These are phyloP conservation scores for Neurospora sp. DNA, from an alignment of 495 filamentous ascomycete genomes.

Conservation along the genomic window DNA sequence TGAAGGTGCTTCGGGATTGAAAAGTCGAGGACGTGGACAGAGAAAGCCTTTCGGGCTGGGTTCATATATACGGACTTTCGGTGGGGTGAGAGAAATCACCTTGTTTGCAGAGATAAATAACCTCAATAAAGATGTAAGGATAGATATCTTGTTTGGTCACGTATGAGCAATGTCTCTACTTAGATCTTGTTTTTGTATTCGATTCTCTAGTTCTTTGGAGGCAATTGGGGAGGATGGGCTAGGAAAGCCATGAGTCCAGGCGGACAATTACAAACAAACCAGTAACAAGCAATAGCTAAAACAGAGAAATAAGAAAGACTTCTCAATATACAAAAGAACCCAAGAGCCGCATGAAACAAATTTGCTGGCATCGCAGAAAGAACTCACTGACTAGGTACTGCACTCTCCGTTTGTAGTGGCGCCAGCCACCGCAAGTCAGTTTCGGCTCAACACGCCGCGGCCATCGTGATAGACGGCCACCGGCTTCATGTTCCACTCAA, in stretches of 20 bases:
- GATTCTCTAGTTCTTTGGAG: no score
- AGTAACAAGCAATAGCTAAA: no score
- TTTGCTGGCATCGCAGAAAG: no score
- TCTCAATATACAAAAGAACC: no score
- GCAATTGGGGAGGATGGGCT: no score
- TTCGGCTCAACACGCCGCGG: neutral
- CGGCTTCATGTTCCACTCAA: neutral
- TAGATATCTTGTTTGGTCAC: neutral
- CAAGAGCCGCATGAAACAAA: no score
- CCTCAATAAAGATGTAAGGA: slow-evolving; percentile 18
- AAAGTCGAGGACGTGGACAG: neutral
- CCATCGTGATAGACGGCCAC: neutral
- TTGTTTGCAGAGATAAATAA: slow-evolving; percentile 34
- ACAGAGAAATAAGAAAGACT: no score
- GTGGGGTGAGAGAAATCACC: neutral
- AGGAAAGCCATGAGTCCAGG: no score
- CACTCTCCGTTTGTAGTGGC: neutral
- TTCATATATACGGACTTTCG: neutral
- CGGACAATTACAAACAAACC: no score
- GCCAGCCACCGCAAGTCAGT: neutral
- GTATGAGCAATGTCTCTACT: neutral
- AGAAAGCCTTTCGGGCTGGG: neutral
- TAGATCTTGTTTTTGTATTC: neutral
- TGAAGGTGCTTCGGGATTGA: slow-evolving; percentile 12
- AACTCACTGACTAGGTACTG: neutral